Evolutionary conservation across 2,329 filamentous ascomycete species (phyloP).

Genomic region (Claviceps paspali): DNA sequence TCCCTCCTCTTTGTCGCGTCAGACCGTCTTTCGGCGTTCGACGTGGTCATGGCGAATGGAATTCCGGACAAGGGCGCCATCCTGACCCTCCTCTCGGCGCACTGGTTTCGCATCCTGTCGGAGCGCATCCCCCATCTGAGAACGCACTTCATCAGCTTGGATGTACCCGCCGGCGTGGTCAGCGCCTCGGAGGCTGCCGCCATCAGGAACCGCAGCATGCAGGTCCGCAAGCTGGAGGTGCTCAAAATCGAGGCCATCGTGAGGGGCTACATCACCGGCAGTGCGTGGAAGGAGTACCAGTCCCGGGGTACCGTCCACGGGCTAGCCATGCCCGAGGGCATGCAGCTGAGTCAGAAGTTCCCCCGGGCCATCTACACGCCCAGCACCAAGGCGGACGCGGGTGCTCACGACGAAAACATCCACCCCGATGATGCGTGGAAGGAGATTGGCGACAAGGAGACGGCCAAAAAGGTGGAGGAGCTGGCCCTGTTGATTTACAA

Average conservation of each 20-base stretch:
- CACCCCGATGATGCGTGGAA: conserved; percentile 46
- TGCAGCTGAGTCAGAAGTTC: conserved; percentile 57
- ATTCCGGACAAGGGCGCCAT: conserved; percentile 38
- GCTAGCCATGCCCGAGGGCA: conserved; percentile 49
- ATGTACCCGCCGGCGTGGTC: conserved; percentile 17
- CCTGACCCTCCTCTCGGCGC: conserved; percentile 28
- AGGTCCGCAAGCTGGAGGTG: conserved; percentile 40
- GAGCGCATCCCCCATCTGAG: conserved; percentile 30
- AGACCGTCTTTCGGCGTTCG: conserved; percentile 89
- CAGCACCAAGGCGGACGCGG: conserved; percentile 69
- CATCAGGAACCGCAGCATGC: conserved; percentile 55
- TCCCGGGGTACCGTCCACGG: conserved; percentile 66
- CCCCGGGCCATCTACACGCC: conserved; percentile 51
- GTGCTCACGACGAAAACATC: conserved; percentile 76
- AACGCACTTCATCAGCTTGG: conserved; percentile 35
- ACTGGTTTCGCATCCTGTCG: conserved; percentile 38
- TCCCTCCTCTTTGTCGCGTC: conserved; percentile 72
- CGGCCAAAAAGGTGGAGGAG: conserved; percentile 16
- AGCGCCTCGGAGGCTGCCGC: conserved; percentile 29
- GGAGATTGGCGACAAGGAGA: conserved; percentile 18
- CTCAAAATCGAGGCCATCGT: conserved; percentile 28
- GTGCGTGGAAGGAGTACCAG: conserved; percentile 64
- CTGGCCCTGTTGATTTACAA: conserved; percentile 19
- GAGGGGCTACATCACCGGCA: conserved; percentile 80
- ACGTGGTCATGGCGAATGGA: conserved; percentile 71